Base-by-base conservation (phyloP, 2,329 filamentous ascomycete genomes). In the Huntiella decipiens region DNA sequence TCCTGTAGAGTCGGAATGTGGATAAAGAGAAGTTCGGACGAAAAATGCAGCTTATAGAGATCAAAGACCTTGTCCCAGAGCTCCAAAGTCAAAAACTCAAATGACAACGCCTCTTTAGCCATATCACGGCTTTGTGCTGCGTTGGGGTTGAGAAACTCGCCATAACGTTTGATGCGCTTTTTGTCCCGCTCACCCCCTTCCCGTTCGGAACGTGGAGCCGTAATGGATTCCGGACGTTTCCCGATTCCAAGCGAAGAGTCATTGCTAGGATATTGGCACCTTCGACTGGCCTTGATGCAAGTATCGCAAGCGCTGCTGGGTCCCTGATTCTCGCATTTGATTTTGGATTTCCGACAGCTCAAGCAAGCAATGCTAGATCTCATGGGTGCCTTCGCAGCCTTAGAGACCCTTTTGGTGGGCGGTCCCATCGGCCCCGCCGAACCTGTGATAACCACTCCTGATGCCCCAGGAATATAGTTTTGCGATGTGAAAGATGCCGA, bases 251-350 rank as follows among this genome's bases (percentile, higher is more conserved):
- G 5, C 12, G 22, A 32, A 16, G 33, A 7, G 5, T 31, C 12
- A 34, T 16, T 32, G 8, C 13, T 28, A 13, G 40, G 28, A 32
- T 43, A 43, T n/a, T 32, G 22, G 16, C 40, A 43, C 11, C 40
- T 31, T 12, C 34, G 33, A 11, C 40, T 75, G 43, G 74, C 74
- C 50, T 76, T 76, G 56, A 79, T 73, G 58, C 84, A 92, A 10
- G 77, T 76, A 51, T 82, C 75, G 63, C 84, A 92, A 12, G 73
- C 74, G 12, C 75, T 77, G 51, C 73, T 72, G 48, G 78, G 72
- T 50, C 82, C 82, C 53, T 73, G 71, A 61, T 91, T 91, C 60
- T 84, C 76, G 63, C 84, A 92, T 62, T 88, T 88, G 58, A 88
- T 83, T 63, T 91, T 92, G 58, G 81, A 85, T 55, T 75, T 74